Evolutionary conservation across 331 rosid genomes (phyloP).

Genomic region (Telfairia occidentalis): DNA sequence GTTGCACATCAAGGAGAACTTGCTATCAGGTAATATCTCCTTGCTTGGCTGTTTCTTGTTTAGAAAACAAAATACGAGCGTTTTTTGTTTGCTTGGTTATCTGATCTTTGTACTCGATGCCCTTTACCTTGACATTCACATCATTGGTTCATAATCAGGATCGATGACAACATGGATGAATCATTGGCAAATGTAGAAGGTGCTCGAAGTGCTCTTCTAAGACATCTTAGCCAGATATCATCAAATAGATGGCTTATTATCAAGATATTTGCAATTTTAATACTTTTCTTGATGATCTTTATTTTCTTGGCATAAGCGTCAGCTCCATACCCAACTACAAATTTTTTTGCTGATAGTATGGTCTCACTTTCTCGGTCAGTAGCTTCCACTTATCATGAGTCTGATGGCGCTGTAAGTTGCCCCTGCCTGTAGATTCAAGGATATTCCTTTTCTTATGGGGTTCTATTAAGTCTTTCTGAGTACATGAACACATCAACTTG

Average conservation of each 20-base stretch:
- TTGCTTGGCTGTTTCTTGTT: conserved; percentile 12
- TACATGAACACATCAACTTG: neutral
- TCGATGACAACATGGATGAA: conserved; percentile 88
- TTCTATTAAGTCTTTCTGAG: neutral
- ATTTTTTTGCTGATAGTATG: conserved; percentile 13
- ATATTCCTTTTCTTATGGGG: neutral
- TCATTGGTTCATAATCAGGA: conserved; percentile 37
- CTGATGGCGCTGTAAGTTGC: neutral
- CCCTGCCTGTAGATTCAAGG: neutral
- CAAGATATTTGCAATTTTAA: conserved; percentile 65
- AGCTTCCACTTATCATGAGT: conserved; percentile 4
- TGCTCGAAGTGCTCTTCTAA: conserved; percentile 70
- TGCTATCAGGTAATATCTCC: conserved; percentile 65
- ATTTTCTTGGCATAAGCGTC: conserved; percentile 58
- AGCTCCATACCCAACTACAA: conserved; percentile 1
- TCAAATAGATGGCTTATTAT: conserved; percentile 81
- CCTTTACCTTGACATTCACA: neutral
- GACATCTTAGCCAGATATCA: conserved; percentile 74
- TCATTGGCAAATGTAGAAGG: conserved; percentile 85
- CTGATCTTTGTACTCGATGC: neutral
- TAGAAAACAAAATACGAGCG: neutral
- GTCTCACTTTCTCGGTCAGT: conserved; percentile 8
- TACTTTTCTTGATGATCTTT: conserved; percentile 58
- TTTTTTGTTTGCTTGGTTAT: neutral
- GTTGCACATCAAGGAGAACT: conserved; percentile 97